These are phyloP conservation scores for Penicillium dipodomyicola DNA, from an alignment of 495 filamentous ascomycete species.

Conservation along the genomic window DNA sequence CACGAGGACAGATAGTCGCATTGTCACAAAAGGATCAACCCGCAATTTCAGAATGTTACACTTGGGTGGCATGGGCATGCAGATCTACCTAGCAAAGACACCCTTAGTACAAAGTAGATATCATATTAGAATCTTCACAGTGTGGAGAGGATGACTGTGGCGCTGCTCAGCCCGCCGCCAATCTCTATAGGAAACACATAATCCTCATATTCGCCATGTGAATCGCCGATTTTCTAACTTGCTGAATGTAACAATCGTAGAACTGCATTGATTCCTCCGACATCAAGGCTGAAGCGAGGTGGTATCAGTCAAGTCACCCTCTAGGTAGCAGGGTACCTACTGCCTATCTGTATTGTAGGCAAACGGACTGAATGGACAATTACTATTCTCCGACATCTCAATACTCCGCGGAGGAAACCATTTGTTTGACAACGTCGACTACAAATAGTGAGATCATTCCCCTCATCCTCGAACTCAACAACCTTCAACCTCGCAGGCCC, in stretches of 20 bases:
- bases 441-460: conserved; percentile 6
- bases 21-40: background rate
- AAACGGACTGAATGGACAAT: background rate
- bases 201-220: background rate
- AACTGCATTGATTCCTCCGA: background rate
- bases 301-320: background rate
- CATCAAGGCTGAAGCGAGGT: background rate
- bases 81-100: background rate
- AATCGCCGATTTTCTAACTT: background rate
- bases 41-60: conserved; percentile 7
- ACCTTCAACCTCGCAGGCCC: conserved; percentile 13
- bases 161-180: background rate
- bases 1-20: conserved; percentile 1
- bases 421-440: conserved; percentile 3
- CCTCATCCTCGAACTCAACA: background rate
- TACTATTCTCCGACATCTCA: background rate
- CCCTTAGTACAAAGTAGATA: background rate
- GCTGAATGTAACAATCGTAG: background rate
- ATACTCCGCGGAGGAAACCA: background rate
- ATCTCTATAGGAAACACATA: background rate
- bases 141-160: background rate
- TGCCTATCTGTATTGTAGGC: background rate
- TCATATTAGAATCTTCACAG: background rate
- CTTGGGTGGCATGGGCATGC: background rate
- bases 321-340: background rate